Evolutionary conservation across 306 rosid species (phyloP), one percentile per base, ranked within the genome.

Genomic region (Geum urbanum): DNA sequence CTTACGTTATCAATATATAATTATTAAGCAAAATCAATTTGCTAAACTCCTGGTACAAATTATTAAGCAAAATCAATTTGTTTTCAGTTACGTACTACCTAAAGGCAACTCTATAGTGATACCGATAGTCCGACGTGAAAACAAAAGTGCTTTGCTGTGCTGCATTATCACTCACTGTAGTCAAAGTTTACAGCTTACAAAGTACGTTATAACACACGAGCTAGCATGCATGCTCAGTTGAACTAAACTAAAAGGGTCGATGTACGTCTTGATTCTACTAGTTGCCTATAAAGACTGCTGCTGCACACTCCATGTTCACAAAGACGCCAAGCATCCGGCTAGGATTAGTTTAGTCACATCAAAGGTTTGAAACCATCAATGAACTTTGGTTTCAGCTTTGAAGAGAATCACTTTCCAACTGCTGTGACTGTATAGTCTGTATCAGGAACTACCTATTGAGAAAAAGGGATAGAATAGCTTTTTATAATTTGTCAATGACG

Each of bases 61-160:
- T n/a, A n/a, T n/a, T n/a, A n/a, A n/a, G 46, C 68, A 69, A 68
- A 78, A 62, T 13, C 64, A 32, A 60, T 58, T 78, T 69, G 78
- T 58, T 47, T 20, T 61, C 2, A 48, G 16, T 49, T 57, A 39
- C 32, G 32, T 2, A 27, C 14, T 3, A 47, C 59, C 6, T 5
- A 10, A 67, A 35, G 37, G 48, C 27, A 20, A 67, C 60, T 24
- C 16, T 8, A 6, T 9, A n/a, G n/a, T 67, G 60, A 67, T 27
- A 27, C 32, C 32, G 32, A 27, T 11, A 35, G 72, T n/a, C 19
- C 8, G 5, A 66, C 6, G 13, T 3, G 46, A 45, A 49, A 5
- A 53, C 58, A 51, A 6, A 20, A 63, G n/a, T 62, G 68, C 51
- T 59, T 35, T 59, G 45, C 46, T 15, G 65, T 35, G 46, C 12